Conservation (phyloP, 257 asterid genomes). For the Petunia axillaris region DNA sequence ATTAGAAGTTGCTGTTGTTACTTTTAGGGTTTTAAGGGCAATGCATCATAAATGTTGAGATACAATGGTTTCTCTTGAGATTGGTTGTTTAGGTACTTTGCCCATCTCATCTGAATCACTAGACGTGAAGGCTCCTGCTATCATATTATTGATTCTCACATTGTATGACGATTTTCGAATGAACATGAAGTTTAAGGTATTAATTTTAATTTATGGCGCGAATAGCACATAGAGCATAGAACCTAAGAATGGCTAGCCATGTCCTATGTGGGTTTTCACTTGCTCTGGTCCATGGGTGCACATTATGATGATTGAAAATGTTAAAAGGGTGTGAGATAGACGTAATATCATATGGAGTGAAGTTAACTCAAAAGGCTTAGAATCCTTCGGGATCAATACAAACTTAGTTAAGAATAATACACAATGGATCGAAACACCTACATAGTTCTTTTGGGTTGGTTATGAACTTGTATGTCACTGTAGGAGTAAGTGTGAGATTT, state of each 20-base stretch:
- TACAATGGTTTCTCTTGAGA: slow-evolving; percentile 53
- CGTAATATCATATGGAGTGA: not conserved
- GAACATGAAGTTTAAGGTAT: not conserved
- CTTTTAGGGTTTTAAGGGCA: slow-evolving; percentile 14
- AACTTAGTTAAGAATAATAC: not conserved
- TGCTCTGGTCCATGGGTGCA: not conserved
- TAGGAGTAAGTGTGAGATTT: not conserved
- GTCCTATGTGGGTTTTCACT: not conserved
- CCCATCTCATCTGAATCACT: not conserved
- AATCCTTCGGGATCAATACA: not conserved
- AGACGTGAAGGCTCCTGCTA: not conserved
- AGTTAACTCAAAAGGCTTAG: not conserved
- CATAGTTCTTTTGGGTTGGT: not conserved
- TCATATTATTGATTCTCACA: not conserved
- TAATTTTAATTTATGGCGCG: not conserved
- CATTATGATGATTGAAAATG: slow-evolving; percentile 4
- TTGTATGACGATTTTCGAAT: not conserved
- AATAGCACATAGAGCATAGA: not conserved
- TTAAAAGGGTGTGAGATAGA: not conserved
- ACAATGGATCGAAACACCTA: not conserved
- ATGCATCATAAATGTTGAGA: slow-evolving; percentile 50
- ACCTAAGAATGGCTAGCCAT: not conserved
- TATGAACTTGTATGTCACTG: not conserved
- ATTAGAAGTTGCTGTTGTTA: not conserved
- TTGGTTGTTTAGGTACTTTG: slow-evolving; percentile 37